phyloP scores from a whole-genome alignment of 192 early-diverging fungal genomes.

The Backusella westeae region DNA sequence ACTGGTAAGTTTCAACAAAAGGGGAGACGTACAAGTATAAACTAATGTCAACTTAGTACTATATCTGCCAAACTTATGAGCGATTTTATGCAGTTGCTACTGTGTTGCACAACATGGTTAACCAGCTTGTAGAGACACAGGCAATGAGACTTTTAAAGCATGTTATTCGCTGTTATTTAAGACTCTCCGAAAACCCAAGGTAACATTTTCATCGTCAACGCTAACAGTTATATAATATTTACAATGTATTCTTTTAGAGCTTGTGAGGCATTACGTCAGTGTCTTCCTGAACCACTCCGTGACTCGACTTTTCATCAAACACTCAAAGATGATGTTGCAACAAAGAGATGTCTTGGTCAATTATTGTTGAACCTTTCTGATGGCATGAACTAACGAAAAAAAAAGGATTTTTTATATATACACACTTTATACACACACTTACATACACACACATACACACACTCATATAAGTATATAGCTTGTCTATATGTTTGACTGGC shows the following conservation, averaged over 20 bases:
- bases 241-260: constrained; percentile 47
- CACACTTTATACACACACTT: not conserved
- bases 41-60: constrained; percentile 39
- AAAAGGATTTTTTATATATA: not conserved
- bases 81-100: constrained; percentile 95
- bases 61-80: constrained; percentile 89
- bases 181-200: constrained; percentile 89
- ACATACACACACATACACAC: not conserved
- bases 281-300: constrained; percentile 83
- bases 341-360: constrained; percentile 80
- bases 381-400: constrained; percentile 16
- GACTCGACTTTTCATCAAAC: constrained; percentile 84
- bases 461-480: not conserved
- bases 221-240: too few species aligned
- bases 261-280: constrained; percentile 87
- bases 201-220: not conserved
- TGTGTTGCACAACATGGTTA: constrained; percentile 91
- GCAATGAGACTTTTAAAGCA: constrained; percentile 90
- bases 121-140: constrained; percentile 82
- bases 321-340: constrained; percentile 87
- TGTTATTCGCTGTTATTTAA: constrained; percentile 89
- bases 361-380: constrained; percentile 60
- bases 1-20: constrained; percentile 41
- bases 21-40: constrained; percentile 29
- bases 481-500: not conserved